These are phyloP conservation scores for Lentinula aciculospora DNA, from an alignment of 768 basidiomycete genomes.

Conservation along the genomic window DNA sequence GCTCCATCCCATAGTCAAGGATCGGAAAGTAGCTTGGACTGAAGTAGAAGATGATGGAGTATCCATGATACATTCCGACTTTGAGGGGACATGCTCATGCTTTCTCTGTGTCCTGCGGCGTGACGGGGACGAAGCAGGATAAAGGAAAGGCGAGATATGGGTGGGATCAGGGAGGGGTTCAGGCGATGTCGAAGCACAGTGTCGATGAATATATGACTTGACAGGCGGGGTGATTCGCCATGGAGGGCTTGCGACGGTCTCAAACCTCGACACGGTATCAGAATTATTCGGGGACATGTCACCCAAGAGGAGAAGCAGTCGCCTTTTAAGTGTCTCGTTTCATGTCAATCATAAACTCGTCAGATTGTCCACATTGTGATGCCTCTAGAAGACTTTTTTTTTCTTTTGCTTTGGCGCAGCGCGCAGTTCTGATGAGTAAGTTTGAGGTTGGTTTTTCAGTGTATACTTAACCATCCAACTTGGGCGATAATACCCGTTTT, in stretches of 20 bases:
- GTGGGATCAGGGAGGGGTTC: neutral
- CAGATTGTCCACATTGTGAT: too few species aligned
- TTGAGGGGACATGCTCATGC: neutral
- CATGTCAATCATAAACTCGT: too few species aligned
- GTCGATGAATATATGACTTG: neutral
- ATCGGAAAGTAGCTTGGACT: neutral
- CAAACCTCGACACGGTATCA: neutral
- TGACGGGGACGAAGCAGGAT: neutral
- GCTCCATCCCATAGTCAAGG: neutral
- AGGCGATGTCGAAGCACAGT: neutral
- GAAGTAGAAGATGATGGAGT: neutral
- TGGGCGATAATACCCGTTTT: neutral
- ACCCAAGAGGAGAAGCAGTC: neutral
- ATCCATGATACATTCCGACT: neutral
- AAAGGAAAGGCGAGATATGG: neutral
- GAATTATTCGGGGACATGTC: neutral
- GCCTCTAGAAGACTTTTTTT: too few species aligned
- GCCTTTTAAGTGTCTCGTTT: too few species aligned
- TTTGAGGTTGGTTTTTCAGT: neutral
- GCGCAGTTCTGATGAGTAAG: neutral
- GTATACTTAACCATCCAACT: neutral
- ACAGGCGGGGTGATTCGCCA: neutral
- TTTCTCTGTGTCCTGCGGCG: neutral
- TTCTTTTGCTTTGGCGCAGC: neutral
- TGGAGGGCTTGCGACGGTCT: neutral